Evolutionary conservation across 2,329 filamentous ascomycete species (phyloP), one percentile per base, ranked within the genome.

Genomic region (Dichotomopilus funicola): DNA sequence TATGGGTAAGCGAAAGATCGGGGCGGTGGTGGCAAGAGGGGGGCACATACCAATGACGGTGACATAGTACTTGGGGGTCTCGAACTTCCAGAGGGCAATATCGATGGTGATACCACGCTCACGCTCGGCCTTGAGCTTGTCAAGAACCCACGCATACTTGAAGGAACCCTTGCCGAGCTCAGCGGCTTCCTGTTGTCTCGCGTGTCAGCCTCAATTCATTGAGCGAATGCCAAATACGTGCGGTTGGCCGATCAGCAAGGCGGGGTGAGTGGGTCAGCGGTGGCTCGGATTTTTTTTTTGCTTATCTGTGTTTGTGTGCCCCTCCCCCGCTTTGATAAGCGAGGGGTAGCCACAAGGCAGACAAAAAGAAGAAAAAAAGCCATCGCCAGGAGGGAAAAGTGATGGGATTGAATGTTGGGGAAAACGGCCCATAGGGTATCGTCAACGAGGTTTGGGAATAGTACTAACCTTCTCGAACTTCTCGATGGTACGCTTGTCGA

Each of bases 31-130:
- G 36, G 33, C 37, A 4, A 12, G 61, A 45, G 53, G 54, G 10
- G 49, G 37, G 41, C 59, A 78, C 83, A 69, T 85, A 90, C 87
- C 88, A 80, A 95, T 96, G 83, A 96, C 91, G 72, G 92, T 96
- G 79, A 96, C 91, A 76, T 90, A 88, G 85, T 95, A 96, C 82
- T 88, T 95, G 73, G 88, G 86, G 71, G 94, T 97, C 84, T 97
- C 91, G 86, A 97, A 97, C 89, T 97, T 97, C 94, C 94, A 97
- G 79, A 97, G 91, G 70, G 94, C 94, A 76, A 97, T 97, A 80
- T 97, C 94, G 75, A 99, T 86, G 81, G 94, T 99, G 90, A 99
- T 99, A 96, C 94, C 94, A 91, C 94, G 94, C 86, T 97, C 94
- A 91, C 94, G 94, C 89, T 99, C 94, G 75, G 94, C 91, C 90